Evolutionary conservation across 495 filamentous ascomycete species (phyloP), one percentile per base, ranked within the genome.

Genomic region (Terfezia boudieri): DNA sequence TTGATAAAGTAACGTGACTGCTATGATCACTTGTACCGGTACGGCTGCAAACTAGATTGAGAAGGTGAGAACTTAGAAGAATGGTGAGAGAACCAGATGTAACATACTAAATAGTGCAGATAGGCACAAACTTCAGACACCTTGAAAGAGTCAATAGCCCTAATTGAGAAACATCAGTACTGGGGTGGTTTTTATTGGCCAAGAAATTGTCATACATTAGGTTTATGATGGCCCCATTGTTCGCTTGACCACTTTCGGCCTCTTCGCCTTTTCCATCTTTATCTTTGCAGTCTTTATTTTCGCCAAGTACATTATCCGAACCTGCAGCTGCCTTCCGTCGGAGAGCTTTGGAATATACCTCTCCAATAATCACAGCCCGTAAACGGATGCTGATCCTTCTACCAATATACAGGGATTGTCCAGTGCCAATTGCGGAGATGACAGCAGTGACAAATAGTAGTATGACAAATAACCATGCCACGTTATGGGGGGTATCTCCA

Each of bases 341-440:
- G n/a, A 99, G 73, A 4, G 92, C 85, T 68, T 99, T 99, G 38
- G 89, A 83, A 65, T 96, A 99, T 41, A 99, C 87, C 64, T 99
- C 92, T 50, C 92, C 92, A 61, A 99, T 84, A 46, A 99, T 86
- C 60, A 99, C 86, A 23, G 92, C 87, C 38, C 89, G 83, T 37
- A 96, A 71, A 53, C 83, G 81, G 59, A 99, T 86, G 67, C 88
- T 93, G 54, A 96, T 84, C 66, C 84, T 92, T 49, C 92, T 81
- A 16, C 92, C 92, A 53, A 93, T 80, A 77, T 80, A 96, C 0
- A 99, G 75, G n/a, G 87, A 84, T 66, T 94, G 87, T 14, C 79
- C 82, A 66, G 84, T 84, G 23, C 78, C 79, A 20, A 90, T 69
- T 7, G 88, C 87, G 54, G 87, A 79, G 37, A 84, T 67, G 49